These are phyloP conservation scores for Aspergillus versicolor DNA, from an alignment of 2,329 filamentous ascomycete genomes.

Conservation along the genomic window DNA sequence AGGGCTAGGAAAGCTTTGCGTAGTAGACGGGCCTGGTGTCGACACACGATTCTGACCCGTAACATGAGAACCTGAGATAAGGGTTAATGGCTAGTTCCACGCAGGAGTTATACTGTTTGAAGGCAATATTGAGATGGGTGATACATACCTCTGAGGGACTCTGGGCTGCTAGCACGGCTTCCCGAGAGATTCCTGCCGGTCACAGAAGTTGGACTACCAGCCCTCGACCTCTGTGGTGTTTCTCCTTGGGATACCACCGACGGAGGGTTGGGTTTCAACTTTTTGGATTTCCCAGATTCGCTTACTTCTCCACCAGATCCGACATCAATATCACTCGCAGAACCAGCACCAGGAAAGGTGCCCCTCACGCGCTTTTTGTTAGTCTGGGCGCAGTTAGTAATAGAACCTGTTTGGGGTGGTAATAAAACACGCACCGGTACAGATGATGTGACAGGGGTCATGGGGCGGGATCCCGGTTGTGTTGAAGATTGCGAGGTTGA, in stretches of 20 bases:
- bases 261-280: constrained; percentile 49
- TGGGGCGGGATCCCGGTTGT: constrained; percentile 56
- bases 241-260: constrained; percentile 35
- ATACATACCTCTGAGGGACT: constrained; percentile 29
- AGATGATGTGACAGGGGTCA: constrained; percentile 63
- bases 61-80: neutral
- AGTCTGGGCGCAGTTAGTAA: constrained; percentile 31
- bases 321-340: constrained; percentile 58
- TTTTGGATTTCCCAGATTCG: constrained; percentile 47
- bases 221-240: constrained; percentile 50
- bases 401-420: neutral
- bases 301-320: constrained; percentile 47
- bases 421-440: constrained; percentile 36
- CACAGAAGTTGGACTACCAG: constrained; percentile 45
- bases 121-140: neutral
- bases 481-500: constrained; percentile 29
- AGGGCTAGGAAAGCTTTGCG: constrained; percentile 42
- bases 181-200: constrained; percentile 27
- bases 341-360: constrained; percentile 38
- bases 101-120: neutral
- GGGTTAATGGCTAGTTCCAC: neutral
- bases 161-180: constrained; percentile 44
- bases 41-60: constrained; percentile 30
- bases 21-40: constrained; percentile 28
- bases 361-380: constrained; percentile 53